These are phyloP conservation scores for Epichloe uncinata DNA, from an alignment of 2,329 filamentous ascomycete species.

Conservation along the genomic window DNA sequence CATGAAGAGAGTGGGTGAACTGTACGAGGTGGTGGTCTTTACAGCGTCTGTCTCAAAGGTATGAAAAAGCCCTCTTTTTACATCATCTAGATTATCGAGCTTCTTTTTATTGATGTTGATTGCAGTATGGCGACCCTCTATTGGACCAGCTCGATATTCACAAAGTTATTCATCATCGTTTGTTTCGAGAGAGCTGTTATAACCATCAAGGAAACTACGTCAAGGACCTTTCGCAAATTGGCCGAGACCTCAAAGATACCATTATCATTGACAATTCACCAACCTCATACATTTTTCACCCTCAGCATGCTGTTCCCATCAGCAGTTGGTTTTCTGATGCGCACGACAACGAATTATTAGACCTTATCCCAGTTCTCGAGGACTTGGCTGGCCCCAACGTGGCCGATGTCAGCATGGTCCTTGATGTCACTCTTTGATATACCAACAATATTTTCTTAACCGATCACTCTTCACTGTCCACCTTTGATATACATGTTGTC, in stretches of 20 bases:
- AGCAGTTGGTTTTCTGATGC: slow-evolving; percentile 99
- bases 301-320: slow-evolving; percentile 95
- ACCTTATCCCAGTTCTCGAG: slow-evolving; percentile 95
- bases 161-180: slow-evolving; percentile 84
- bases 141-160: slow-evolving; percentile 96
- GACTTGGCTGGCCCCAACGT: slow-evolving; percentile 83
- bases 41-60: slow-evolving; percentile 98
- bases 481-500: slow-evolving; percentile 15
- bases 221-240: slow-evolving; percentile 95
- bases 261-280: slow-evolving; percentile 99
- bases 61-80: slow-evolving; percentile 8
- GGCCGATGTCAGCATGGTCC: slow-evolving; percentile 89
- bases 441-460: slow-evolving; percentile 15
- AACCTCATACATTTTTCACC: slow-evolving; percentile 98
- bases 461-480: slow-evolving; percentile 17
- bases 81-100: slow-evolving; percentile 6
- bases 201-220: slow-evolving; percentile 99
- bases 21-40: slow-evolving; percentile 98
- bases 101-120: slow-evolving; percentile 5
- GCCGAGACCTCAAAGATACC: slow-evolving; percentile 87
- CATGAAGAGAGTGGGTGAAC: slow-evolving; percentile 94
- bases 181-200: slow-evolving; percentile 97
- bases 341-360: slow-evolving; percentile 95
- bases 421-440: slow-evolving; percentile 70
- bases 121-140: slow-evolving; percentile 85